phyloP scores from a whole-genome alignment of 805 yeast species.

The Candida germanica region DNA sequence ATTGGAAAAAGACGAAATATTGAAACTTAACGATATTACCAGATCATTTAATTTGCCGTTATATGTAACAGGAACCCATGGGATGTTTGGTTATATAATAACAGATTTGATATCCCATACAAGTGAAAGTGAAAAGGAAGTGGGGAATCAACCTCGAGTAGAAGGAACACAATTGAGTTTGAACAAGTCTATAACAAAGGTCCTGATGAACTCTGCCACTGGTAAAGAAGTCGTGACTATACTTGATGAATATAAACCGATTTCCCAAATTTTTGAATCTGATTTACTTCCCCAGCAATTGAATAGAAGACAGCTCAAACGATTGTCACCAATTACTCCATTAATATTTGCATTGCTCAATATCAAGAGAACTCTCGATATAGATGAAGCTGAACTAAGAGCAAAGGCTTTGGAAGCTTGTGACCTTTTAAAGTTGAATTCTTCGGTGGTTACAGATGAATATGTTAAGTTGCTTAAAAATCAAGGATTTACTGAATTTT shows the following conservation, averaged over 20 bases:
- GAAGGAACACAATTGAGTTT: conserved; percentile 52
- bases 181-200: conserved; percentile 31
- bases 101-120: conserved; percentile 71
- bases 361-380: conserved; percentile 20
- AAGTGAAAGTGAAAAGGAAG: conserved; percentile 50
- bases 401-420: conserved; percentile 28
- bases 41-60: conserved; percentile 61
- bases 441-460: conserved; percentile 38
- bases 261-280: conserved; percentile 31
- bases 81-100: conserved; percentile 79
- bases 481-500: conserved; percentile 62
- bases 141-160: conserved; percentile 40
- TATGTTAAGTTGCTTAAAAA: conserved; percentile 38
- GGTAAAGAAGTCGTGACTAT: conserved; percentile 43
- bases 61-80: conserved; percentile 67
- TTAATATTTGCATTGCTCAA: conserved; percentile 57
- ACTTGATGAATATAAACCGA: conserved; percentile 34
- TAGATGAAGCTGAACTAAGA: conserved; percentile 29
- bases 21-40: conserved; percentile 51
- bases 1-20: conserved; percentile 38
- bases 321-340: conserved; percentile 57
- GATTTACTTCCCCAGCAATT: conserved; percentile 40
- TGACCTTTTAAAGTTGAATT: conserved; percentile 36
- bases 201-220: conserved; percentile 29
- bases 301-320: conserved; percentile 43